phyloP scores from a whole-genome alignment of 2,329 filamentous ascomycete species.

The Xylariaceae sp. region DNA sequence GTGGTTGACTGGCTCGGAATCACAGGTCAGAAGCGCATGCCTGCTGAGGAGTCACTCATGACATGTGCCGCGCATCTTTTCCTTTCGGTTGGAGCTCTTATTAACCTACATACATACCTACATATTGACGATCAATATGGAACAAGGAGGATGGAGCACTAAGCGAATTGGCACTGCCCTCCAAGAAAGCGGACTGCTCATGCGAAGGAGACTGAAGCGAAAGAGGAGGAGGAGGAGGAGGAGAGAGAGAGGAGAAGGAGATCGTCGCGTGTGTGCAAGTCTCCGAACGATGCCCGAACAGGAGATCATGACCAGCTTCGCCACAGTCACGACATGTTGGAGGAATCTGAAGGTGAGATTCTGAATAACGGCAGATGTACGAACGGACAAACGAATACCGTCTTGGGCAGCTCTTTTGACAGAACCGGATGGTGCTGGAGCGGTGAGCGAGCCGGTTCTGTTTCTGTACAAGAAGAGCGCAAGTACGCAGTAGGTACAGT shows the following conservation, averaged over 20 bases:
- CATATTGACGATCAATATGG: neutral
- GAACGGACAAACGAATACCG: too few species aligned
- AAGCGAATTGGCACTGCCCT: constrained; percentile 6
- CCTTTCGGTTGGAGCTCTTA: neutral
- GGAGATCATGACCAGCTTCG: neutral
- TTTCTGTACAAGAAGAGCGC: too few species aligned
- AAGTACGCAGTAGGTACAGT: too few species aligned
- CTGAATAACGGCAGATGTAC: neutral
- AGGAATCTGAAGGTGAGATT: neutral
- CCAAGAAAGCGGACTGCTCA: too few species aligned
- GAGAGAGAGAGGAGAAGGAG: neutral
- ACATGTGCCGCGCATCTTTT: neutral
- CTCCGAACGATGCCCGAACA: neutral
- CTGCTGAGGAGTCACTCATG: neutral
- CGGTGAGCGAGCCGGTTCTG: neutral
- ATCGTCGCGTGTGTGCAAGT: neutral
- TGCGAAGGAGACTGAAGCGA: neutral
- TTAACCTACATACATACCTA: neutral
- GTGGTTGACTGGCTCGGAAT: neutral
- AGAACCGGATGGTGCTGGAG: neutral
- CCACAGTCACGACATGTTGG: neutral
- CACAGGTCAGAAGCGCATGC: neutral
- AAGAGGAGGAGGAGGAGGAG: neutral
- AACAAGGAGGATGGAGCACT: neutral
- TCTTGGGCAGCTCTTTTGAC: too few species aligned